phyloP scores from a whole-genome alignment of 2,329 filamentous ascomycete species.

The Setomelanomma holmii region DNA sequence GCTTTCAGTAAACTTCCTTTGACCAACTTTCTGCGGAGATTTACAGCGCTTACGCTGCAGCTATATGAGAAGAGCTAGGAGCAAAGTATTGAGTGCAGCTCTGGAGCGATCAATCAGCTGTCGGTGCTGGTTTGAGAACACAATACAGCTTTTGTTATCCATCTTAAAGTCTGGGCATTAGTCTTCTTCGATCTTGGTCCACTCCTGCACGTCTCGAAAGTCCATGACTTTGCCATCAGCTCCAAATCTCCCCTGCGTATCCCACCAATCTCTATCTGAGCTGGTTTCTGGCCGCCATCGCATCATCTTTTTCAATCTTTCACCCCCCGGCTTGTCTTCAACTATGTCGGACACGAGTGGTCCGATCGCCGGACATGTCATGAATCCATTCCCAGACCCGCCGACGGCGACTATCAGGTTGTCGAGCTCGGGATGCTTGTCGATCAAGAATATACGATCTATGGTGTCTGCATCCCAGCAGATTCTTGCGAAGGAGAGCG shows the following conservation, averaged over 20 bases:
- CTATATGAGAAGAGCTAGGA: too few relatives aligned
- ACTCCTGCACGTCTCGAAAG: constrained; percentile 49
- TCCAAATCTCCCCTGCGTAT: constrained; percentile 58
- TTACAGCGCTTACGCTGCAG: too few relatives aligned
- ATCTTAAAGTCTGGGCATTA: too few relatives aligned
- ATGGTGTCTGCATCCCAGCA: constrained; percentile 66
- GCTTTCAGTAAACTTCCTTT: too few relatives aligned
- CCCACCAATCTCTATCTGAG: constrained; percentile 54
- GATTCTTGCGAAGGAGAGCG: constrained; percentile 59
- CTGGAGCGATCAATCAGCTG: too few relatives aligned
- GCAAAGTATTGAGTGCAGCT: too few relatives aligned
- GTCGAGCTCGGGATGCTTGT: constrained; percentile 54
- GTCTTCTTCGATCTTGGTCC: constrained; percentile 19
- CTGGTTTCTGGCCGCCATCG: constrained; percentile 62
- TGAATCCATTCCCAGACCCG: constrained; percentile 62
- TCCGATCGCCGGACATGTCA: constrained; percentile 61
- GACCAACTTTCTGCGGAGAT: too few relatives aligned
- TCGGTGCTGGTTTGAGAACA: too few relatives aligned
- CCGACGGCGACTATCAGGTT: constrained; percentile 59
- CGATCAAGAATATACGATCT: constrained; percentile 62
- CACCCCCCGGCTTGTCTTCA: constrained; percentile 38
- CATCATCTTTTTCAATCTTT: constrained; percentile 54
- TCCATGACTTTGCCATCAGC: constrained; percentile 59
- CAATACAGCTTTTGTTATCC: too few relatives aligned
- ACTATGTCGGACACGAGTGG: constrained; percentile 58